Evolutionary conservation across 2,329 filamentous ascomycete genomes (phyloP).

Genomic region (Exophiala oligosperma): DNA sequence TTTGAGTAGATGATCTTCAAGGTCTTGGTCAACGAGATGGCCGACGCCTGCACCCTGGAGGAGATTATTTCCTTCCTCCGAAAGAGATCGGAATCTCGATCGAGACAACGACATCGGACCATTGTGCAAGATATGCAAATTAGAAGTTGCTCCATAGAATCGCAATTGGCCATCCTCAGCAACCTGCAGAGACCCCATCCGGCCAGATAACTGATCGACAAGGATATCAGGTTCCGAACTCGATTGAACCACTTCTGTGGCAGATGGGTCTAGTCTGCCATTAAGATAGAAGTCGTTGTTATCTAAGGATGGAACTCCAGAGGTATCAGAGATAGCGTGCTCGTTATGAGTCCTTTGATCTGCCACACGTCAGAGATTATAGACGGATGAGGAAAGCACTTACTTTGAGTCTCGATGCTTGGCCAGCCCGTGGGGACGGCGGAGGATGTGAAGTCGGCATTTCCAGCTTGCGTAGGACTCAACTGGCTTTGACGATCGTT

Average conservation of each 20-base stretch:
- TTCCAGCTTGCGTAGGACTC: background rate
- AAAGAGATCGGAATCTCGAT: conserved; percentile 19
- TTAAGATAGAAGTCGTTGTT: background rate
- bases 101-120: conserved; percentile 20
- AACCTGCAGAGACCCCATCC: conserved; percentile 26
- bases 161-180: conserved; percentile 27
- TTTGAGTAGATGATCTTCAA: conserved; percentile 27
- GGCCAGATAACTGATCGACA: conserved; percentile 16
- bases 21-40: conserved; percentile 17
- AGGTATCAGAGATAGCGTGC: background rate
- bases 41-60: conserved; percentile 20
- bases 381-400: background rate
- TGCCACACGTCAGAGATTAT: background rate
- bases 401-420: background rate
- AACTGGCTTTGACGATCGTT: background rate
- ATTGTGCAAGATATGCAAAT: conserved; percentile 26
- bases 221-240: conserved; percentile 8
- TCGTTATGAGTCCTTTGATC: background rate
- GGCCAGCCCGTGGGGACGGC: background rate
- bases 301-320: background rate
- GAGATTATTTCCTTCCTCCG: conserved; percentile 12
- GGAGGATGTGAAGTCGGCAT: background rate
- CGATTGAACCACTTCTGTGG: background rate
- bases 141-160: conserved; percentile 28
- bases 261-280: conserved; percentile 4